Conservation (phyloP, 2,329 filamentous ascomycete species). For the Cladosporium sp. region DNA sequence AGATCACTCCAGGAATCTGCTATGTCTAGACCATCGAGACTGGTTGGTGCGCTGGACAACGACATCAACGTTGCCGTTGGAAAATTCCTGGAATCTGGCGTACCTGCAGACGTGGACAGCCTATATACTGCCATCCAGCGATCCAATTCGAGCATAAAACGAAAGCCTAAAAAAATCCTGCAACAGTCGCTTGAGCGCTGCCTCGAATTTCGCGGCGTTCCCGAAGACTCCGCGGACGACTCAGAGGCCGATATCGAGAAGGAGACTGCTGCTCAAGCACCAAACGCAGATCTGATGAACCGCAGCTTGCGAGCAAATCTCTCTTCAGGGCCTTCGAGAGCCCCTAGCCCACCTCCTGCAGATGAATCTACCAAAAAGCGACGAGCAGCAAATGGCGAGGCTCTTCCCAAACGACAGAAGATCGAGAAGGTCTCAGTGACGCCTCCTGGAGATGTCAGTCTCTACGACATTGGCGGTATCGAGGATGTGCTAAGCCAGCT, state of each 20-base stretch:
- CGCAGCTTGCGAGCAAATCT: conserved; percentile 42
- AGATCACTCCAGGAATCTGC: background rate
- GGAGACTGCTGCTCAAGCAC: conserved; percentile 21
- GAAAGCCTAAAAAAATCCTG: conserved; percentile 74
- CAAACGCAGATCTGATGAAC: conserved; percentile 54
- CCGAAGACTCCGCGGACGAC: conserved; percentile 56
- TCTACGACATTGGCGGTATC: conserved; percentile 72
- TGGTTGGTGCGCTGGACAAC: conserved; percentile 31
- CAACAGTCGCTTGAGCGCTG: conserved; percentile 84
- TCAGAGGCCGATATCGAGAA: conserved; percentile 49
- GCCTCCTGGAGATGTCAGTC: conserved; percentile 62
- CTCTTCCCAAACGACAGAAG: conserved; percentile 62
- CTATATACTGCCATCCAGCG: conserved; percentile 77
- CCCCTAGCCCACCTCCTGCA: conserved; percentile 20
- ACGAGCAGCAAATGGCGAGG: conserved; percentile 60
- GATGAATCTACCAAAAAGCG: conserved; percentile 43
- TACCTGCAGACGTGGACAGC: conserved; percentile 19
- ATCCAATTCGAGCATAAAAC: conserved; percentile 81
- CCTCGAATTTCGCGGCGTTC: conserved; percentile 64
- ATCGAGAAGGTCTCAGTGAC: conserved; percentile 43
- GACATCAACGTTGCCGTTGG: conserved; percentile 52
- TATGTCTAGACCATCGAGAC: conserved; percentile 9
- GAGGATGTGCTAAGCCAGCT: conserved; percentile 67
- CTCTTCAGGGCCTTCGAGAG: conserved; percentile 9
- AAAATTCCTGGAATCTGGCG: conserved; percentile 25